A percentile compares a stretch with the other conserved stretches of the same genome.
Evolutionary conservation across 2,329 filamentous ascomycete genomes (phyloP).

Genomic region (Sordariomycetes sp.): DNA sequence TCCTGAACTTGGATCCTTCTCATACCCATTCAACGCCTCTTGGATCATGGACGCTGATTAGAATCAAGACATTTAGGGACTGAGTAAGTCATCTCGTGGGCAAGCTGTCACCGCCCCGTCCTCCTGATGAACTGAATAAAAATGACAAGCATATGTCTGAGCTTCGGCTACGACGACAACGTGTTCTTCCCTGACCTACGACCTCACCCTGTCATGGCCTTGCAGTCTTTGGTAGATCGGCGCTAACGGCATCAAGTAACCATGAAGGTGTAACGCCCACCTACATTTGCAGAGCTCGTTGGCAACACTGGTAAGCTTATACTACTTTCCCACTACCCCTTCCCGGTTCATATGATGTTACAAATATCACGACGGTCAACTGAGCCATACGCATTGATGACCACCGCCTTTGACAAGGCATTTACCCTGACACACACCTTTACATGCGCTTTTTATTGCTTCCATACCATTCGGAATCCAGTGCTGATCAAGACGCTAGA

Average conservation of each 20-base stretch:
- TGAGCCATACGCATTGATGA: slow-evolving; percentile 37
- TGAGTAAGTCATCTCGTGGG: slow-evolving; percentile 13
- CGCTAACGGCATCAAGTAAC: neutral
- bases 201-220: slow-evolving; percentile 5
- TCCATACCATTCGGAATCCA: no score
- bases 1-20: slow-evolving; percentile 25
- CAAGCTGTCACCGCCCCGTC: slow-evolving; percentile 4
- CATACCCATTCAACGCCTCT: slow-evolving; percentile 4
- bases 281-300: no score
- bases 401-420: slow-evolving; percentile 36
- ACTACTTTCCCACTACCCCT: neutral
- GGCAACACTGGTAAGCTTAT: neutral
- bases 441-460: neutral
- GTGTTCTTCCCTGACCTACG: slow-evolving; percentile 22
- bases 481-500: no score
- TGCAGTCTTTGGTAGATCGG: neutral
- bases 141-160: slow-evolving; percentile 99
- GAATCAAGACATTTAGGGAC: slow-evolving; percentile 1
- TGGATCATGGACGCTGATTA: no score
- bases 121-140: slow-evolving; percentile 75
- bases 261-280: no score
- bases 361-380: slow-evolving; percentile 39
- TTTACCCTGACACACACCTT: slow-evolving; percentile 15
- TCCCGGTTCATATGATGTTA: slow-evolving; percentile 26
- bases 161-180: slow-evolving; percentile 41